Conservation (phyloP, 2,329 filamentous ascomycete species). For the Xylariales sp. region DNA sequence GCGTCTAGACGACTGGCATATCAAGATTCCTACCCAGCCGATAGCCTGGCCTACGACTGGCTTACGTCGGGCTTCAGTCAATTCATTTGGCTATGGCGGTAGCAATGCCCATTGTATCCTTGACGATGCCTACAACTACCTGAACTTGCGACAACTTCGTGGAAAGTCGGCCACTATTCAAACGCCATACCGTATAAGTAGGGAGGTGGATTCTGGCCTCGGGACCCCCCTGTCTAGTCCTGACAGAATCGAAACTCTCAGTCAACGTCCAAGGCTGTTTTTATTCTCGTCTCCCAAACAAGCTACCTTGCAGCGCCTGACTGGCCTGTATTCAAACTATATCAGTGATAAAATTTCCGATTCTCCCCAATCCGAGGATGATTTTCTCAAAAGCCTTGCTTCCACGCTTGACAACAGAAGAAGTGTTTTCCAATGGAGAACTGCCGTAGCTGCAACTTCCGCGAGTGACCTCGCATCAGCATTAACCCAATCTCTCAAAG, state of each 20-base stretch:
- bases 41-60: no score
- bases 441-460: slow-evolving; percentile 3
- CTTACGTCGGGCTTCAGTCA: no score
- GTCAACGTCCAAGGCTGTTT: not conserved
- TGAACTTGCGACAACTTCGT: not conserved
- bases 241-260: not conserved
- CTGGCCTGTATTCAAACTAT: slow-evolving; percentile 3
- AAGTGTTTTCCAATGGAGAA: slow-evolving; percentile 14
- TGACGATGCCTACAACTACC: no score
- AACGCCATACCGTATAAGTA: not conserved
- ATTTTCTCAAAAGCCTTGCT: slow-evolving; percentile 5
- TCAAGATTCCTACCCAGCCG: not conserved
- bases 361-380: not conserved
- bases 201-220: not conserved
- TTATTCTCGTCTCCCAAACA: slow-evolving; percentile 13
- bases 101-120: no score
- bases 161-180: not conserved
- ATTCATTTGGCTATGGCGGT: no score
- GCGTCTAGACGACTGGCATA: slow-evolving; percentile 1
- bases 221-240: not conserved
- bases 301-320: not conserved
- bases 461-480: slow-evolving; percentile 2
- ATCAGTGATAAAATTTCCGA: not conserved
- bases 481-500: not conserved
- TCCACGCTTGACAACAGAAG: slow-evolving; percentile 5